A percentile compares a stretch with the other conserved stretches of the same genome.
Evolutionary conservation across 1,284 basidiomycete genomes (phyloP).

Genomic region (Prillingera fragicola): DNA sequence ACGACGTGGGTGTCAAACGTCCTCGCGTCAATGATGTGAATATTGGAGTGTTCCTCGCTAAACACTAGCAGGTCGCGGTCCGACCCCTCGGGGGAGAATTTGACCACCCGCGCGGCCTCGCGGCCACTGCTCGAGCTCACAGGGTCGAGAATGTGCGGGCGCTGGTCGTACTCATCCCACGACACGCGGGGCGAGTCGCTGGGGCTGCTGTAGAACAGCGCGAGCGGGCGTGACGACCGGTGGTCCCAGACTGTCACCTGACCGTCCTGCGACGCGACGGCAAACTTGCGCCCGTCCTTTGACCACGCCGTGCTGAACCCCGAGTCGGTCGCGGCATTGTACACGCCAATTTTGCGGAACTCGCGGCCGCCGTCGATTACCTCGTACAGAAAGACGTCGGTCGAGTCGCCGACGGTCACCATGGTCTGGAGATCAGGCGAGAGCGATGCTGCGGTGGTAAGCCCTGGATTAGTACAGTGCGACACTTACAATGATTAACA

Average conservation of each 20-base stretch:
- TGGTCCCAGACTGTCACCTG: conserved; percentile 50
- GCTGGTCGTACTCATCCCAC: conserved; percentile 17
- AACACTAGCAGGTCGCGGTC: conserved; percentile 46
- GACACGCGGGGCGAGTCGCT: neutral
- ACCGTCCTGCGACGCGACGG: conserved; percentile 47
- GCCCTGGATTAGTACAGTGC: no score
- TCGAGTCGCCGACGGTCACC: conserved; percentile 47
- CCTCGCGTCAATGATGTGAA: conserved; percentile 48
- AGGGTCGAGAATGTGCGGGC: conserved; percentile 28
- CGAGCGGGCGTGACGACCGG: conserved; percentile 42
- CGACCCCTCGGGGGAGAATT: conserved; percentile 46
- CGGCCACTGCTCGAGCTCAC: conserved; percentile 31
- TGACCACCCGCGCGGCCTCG: conserved; percentile 47
- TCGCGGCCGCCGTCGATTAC: conserved; percentile 42
- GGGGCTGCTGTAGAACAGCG: conserved; percentile 38
- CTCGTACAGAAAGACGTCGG: conserved; percentile 45
- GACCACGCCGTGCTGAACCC: conserved; percentile 47
- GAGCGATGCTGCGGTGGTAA: conserved; percentile 35
- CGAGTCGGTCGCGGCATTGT: conserved; percentile 43
- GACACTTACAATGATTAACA: conserved; percentile 45
- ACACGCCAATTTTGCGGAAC: conserved; percentile 41
- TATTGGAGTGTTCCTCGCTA: conserved; percentile 42
- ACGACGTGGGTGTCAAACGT: conserved; percentile 45
- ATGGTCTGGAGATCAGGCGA: conserved; percentile 45
- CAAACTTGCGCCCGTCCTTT: conserved; percentile 48